A percentile compares a stretch with the other conserved stretches of the same genome.
These are phyloP conservation scores for Gentiana dahurica DNA, from an alignment of 257 asterid species.

Conservation along the genomic window DNA sequence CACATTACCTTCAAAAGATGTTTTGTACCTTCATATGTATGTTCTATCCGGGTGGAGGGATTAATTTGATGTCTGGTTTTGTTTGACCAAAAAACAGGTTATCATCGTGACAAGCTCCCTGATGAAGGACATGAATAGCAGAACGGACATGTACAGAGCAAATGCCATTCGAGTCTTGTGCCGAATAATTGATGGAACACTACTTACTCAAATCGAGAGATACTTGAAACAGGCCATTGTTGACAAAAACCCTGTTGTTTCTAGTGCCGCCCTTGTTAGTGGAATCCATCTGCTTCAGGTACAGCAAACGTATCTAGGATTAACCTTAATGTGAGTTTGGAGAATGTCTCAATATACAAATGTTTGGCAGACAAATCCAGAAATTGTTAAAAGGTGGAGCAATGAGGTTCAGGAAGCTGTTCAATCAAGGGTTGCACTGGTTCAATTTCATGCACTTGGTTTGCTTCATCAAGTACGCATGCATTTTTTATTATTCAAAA, in stretches of 20 bases:
- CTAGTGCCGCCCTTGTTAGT: constrained; percentile 95
- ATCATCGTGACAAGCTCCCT: constrained; percentile 94
- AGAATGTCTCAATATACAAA: neutral
- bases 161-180: constrained; percentile 95
- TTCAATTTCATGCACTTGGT: constrained; percentile 89
- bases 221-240: constrained; percentile 95
- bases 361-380: constrained; percentile 65
- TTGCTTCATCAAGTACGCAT: constrained; percentile 75
- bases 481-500: neutral
- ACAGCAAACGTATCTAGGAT: constrained; percentile 7
- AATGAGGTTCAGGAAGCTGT: constrained; percentile 97
- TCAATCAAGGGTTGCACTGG: constrained; percentile 91
- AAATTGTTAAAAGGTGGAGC: constrained; percentile 95
- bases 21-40: neutral
- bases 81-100: constrained; percentile 40
- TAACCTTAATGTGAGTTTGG: neutral
- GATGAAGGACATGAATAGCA: constrained; percentile 97
- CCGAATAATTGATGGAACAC: constrained; percentile 87
- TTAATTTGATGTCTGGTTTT: constrained; percentile 13
- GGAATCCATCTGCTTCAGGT: constrained; percentile 94
- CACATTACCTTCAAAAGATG: constrained; percentile 1
- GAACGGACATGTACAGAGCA: constrained; percentile 93
- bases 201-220: constrained; percentile 87
- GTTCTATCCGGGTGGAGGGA: constrained; percentile 9
- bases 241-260: constrained; percentile 90